Percentiles rank a stretch among this genome's conserved stretches.
These are phyloP conservation scores for Beauveria sp. DNA, from an alignment of 2,329 filamentous ascomycete species.

Conservation along the genomic window DNA sequence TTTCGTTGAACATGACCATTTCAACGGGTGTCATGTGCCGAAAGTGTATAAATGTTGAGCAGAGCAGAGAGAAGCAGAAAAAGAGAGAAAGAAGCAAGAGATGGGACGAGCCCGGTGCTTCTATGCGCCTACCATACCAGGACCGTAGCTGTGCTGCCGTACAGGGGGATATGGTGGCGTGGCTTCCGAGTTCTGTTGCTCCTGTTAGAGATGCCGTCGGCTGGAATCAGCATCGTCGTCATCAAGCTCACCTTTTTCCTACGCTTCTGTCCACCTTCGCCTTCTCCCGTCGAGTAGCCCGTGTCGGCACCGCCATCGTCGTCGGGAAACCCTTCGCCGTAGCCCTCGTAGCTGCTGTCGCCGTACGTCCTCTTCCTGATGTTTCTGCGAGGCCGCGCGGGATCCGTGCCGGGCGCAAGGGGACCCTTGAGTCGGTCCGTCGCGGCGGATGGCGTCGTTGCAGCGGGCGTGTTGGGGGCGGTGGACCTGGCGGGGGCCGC, in stretches of 20 bases:
- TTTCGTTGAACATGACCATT: neutral
- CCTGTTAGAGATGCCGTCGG: neutral
- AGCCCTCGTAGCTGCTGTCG: slow-evolving; percentile 67
- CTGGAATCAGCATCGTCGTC: too few relatives aligned
- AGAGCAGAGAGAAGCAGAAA: neutral
- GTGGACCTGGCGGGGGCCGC: slow-evolving; percentile 39
- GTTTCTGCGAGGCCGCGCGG: slow-evolving; percentile 52
- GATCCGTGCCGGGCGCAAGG: slow-evolving; percentile 34
- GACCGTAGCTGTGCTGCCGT: slow-evolving; percentile 47
- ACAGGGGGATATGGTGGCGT: slow-evolving; percentile 35
- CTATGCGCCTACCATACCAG: slow-evolving; percentile 52
- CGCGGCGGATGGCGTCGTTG: slow-evolving; percentile 23
- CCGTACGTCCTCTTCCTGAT: slow-evolving; percentile 71
- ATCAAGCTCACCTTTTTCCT: slow-evolving; percentile 53
- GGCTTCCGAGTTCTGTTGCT: slow-evolving; percentile 37
- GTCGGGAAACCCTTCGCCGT: slow-evolving; percentile 63
- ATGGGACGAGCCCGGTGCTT: neutral
- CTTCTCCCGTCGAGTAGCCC: slow-evolving; percentile 66
- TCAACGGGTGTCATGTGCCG: neutral
- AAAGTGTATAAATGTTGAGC: neutral
- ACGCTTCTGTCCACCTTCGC: slow-evolving; percentile 58
- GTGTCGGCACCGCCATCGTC: slow-evolving; percentile 52
- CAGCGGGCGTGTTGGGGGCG: slow-evolving; percentile 45
- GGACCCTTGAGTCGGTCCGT: slow-evolving; percentile 32
- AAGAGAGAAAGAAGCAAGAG: neutral